phyloP scores from a whole-genome alignment of 306 rosid genomes.

The Citrullus amarus region DNA sequence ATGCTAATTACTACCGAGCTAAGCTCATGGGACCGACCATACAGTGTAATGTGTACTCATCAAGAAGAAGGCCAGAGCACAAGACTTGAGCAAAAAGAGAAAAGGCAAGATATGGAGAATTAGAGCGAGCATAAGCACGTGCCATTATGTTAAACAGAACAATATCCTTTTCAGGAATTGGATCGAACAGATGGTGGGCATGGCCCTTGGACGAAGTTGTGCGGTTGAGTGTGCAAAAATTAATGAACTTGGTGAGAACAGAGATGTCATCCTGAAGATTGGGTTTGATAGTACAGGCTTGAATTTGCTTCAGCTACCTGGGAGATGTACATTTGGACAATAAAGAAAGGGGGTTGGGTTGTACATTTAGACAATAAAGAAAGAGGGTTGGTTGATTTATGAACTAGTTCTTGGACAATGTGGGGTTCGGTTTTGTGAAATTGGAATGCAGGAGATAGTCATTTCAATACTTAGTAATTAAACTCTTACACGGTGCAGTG shows the following conservation, averaged over 20 bases:
- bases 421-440: conserved; percentile 21
- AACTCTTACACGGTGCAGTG: background rate
- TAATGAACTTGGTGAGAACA: conserved; percentile 44
- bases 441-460: conserved; percentile 30
- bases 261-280: conserved; percentile 32
- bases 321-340: conserved; percentile 51
- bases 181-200: conserved; percentile 45
- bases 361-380: conserved; percentile 53
- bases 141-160: conserved; percentile 54
- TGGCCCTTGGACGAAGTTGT: conserved; percentile 33
- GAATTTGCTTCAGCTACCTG: conserved; percentile 53
- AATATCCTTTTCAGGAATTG: conserved; percentile 51
- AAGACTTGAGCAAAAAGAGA: conserved; percentile 26
- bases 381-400: conserved; percentile 16
- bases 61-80: conserved; percentile 36
- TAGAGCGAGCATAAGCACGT: conserved; percentile 48
- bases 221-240: conserved; percentile 36
- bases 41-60: conserved; percentile 43
- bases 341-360: conserved; percentile 28
- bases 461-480: conserved; percentile 9
- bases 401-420: conserved; percentile 12
- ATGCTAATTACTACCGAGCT: too few relatives aligned
- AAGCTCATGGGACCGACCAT: too few relatives aligned
- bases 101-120: conserved; percentile 44
- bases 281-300: conserved; percentile 55